phyloP scores from a whole-genome alignment of 1,284 basidiomycete genomes.

The Sanghuangporus weigelae region DNA sequence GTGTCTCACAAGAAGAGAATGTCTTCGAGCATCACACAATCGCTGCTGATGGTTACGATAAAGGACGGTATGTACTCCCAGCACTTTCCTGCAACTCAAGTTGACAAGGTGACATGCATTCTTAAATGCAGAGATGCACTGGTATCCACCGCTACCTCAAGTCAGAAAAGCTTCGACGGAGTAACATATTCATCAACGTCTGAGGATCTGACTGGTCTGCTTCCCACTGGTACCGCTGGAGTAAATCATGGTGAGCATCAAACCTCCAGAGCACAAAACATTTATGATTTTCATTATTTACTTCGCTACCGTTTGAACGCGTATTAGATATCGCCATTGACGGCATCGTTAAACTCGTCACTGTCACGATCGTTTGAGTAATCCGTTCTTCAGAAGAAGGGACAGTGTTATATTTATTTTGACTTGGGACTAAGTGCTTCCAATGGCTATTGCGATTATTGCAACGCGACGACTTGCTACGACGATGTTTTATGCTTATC shows the following conservation, averaged over 20 bases:
- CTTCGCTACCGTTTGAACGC: background rate
- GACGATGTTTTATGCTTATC: background rate
- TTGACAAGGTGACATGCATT: background rate
- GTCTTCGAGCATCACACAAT: slow-evolving; percentile 43
- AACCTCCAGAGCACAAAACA: background rate
- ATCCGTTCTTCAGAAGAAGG: background rate
- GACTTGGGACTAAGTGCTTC: background rate
- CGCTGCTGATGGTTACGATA: slow-evolving; percentile 33
- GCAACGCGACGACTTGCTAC: background rate
- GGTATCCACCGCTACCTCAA: slow-evolving; percentile 37
- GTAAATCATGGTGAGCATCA: slow-evolving; percentile 38
- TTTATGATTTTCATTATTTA: background rate
- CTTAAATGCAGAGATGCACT: slow-evolving; percentile 31
- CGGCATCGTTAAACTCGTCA: slow-evolving; percentile 20
- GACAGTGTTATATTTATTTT: background rate
- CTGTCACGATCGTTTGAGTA: slow-evolving; percentile 18
- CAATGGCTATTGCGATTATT: background rate
- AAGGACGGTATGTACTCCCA: slow-evolving; percentile 19
- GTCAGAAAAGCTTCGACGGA: slow-evolving; percentile 36
- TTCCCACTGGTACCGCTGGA: slow-evolving; percentile 44
- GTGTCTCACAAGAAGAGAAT: slow-evolving; percentile 53
- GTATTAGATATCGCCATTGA: slow-evolving; percentile 20
- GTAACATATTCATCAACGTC: slow-evolving; percentile 46
- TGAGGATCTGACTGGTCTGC: slow-evolving; percentile 42
- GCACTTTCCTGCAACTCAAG: background rate